Percentiles rank a stretch among this genome's conserved stretches.
Conservation (phyloP, 306 rosid species). For the Casuarina glauca region DNA sequence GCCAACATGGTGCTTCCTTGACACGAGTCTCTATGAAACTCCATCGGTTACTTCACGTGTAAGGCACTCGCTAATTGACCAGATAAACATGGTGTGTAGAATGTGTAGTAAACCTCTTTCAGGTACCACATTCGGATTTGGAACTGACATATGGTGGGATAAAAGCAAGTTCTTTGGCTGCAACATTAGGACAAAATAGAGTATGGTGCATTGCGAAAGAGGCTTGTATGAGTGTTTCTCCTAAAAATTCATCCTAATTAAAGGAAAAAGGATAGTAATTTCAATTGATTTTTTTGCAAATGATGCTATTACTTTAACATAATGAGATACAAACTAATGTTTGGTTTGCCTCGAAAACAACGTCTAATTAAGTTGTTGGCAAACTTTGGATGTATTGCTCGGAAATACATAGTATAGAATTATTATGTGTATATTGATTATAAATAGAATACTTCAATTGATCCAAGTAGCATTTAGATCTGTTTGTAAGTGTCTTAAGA, state of each 20-base stretch:
- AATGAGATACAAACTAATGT: no score
- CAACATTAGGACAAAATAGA: conserved; percentile 55
- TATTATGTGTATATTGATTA: no score
- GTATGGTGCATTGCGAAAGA: conserved; percentile 63
- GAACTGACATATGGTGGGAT: conserved; percentile 39
- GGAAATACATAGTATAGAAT: no score
- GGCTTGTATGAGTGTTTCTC: conserved; percentile 53
- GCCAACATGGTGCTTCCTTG: conserved; percentile 37
- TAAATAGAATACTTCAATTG: no score
- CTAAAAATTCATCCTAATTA: conserved; percentile 42
- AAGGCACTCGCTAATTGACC: conserved; percentile 45
- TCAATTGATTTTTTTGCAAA: not conserved
- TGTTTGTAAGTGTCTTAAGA: no score
- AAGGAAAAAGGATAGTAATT: conserved; percentile 15
- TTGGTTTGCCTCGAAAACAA: no score
- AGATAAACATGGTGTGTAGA: conserved; percentile 39
- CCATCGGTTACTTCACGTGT: conserved; percentile 38
- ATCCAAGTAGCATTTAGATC: no score
- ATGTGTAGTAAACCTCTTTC: conserved; percentile 36
- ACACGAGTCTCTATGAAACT: conserved; percentile 32
- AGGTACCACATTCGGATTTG: conserved; percentile 30
- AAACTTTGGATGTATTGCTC: no score
- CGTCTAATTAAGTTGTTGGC: no score
- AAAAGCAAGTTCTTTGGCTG: conserved; percentile 41
- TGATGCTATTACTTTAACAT: no score